These are phyloP conservation scores for Puccinia coronata DNA, from an alignment of 1,284 basidiomycete species.

Conservation along the genomic window DNA sequence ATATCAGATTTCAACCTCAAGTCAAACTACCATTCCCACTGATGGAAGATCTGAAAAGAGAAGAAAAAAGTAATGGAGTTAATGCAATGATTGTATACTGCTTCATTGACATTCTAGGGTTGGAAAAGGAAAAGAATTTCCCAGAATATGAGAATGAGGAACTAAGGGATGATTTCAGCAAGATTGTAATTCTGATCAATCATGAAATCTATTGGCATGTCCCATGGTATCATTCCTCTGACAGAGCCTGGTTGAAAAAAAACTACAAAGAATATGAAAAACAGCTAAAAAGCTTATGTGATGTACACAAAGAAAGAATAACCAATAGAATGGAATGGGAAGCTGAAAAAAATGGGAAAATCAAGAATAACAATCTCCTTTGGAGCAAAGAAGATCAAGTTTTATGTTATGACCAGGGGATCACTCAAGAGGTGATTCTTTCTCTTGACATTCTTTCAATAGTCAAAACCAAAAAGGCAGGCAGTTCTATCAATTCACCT, in stretches of 20 bases:
- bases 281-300: background rate
- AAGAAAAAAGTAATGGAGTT: too few relatives aligned
- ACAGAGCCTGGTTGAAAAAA: background rate
- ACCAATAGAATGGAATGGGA: background rate
- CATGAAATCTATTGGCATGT: background rate
- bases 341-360: background rate
- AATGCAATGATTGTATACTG: background rate
- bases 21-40: background rate
- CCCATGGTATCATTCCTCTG: background rate
- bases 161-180: background rate
- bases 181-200: background rate
- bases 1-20: background rate
- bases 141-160: background rate
- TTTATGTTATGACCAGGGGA: background rate
- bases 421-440: background rate
- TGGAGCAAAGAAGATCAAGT: background rate
- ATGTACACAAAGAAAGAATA: background rate
- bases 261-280: background rate
- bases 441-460: background rate
- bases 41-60: background rate
- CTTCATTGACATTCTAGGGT: background rate
- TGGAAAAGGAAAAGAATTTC: background rate
- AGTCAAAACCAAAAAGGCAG: background rate
- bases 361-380: background rate
- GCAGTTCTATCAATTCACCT: too few relatives aligned